Evolutionary conservation across 2,329 filamentous ascomycete species (phyloP), one percentile per base, ranked within the genome.

Genomic region (Harringtonia lauricola): DNA sequence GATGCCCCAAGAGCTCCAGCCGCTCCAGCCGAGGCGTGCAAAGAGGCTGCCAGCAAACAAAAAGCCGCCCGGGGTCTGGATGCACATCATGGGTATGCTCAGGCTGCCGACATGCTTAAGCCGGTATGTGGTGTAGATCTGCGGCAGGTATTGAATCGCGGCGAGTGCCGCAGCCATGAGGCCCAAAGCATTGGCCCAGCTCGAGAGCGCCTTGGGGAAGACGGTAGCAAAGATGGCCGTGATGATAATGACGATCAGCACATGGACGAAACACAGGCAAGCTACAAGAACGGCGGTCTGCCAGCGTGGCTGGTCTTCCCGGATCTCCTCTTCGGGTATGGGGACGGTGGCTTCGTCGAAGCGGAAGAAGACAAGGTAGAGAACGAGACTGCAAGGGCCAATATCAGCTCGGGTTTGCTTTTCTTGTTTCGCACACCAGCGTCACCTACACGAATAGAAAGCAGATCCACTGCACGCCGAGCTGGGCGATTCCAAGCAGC

Each of bases 11-110:
- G 88, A 87, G 63, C 89, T 95, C 92, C 92, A 98, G 0, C 90
- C 90, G 29, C 74, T 79, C 55, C 71, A 71, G 0, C 92, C 92
- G 18, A 95, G 72, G 37, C 92, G 76, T 8, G 76, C 78, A 41
- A 82, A 87, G 36, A 98, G 66, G 59, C 88, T 95, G 13, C 74
- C 81, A 0, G 90, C 88, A 65, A 94, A 96, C 8, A 98, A 66
- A 53, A 95, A 81, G 47, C 87, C 88, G 1, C 92, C 92, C 0
- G 92, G 92, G 0, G 90, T 95, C 62, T 98, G 92, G 29, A 98
- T 95, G 59, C 85, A 84, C 89, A 98, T 96, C 83, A 95, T 96
- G 5, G 87, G 83, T 45, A 98, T 92, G 56, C 87, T 95, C 54
- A 98, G 66, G 59, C 88, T 95, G 43, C 88, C 88, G 2, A 94